Conservation (phyloP, 2,329 filamentous ascomycete species). For the Aureobasidium melanogenum region DNA sequence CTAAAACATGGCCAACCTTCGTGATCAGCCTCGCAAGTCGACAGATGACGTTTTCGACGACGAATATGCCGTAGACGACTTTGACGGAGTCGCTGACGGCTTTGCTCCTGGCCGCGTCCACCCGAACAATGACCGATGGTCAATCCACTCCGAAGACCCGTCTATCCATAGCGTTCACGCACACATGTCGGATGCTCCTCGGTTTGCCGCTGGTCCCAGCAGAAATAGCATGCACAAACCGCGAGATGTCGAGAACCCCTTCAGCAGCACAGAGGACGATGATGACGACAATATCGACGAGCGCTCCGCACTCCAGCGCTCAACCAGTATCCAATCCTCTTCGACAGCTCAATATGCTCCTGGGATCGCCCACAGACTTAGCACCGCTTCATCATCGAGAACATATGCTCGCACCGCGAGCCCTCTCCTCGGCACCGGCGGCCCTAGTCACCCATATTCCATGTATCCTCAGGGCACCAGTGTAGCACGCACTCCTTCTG, state of each 20-base stretch:
- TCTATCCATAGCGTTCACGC: constrained; percentile 25
- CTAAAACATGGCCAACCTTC: constrained; percentile 4
- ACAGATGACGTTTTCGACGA: constrained; percentile 39
- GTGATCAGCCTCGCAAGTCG: background rate
- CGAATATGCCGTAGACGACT: constrained; percentile 35
- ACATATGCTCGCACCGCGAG: constrained; percentile 42
- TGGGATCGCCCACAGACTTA: constrained; percentile 20
- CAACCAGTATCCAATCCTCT: constrained; percentile 25
- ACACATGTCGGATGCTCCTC: constrained; percentile 17
- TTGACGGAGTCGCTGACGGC: constrained; percentile 37
- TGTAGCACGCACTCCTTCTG: constrained; percentile 50
- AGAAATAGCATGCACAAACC: constrained; percentile 27
- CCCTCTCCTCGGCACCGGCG: constrained; percentile 60
- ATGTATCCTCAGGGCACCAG: constrained; percentile 69
- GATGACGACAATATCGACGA: constrained; percentile 18
- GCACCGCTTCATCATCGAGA: constrained; percentile 30
- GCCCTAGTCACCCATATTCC: constrained; percentile 74
- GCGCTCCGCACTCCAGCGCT: constrained; percentile 16
- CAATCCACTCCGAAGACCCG: constrained; percentile 17
- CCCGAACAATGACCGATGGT: constrained; percentile 15
- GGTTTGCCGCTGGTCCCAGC: background rate
- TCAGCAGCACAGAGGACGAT: constrained; percentile 27
- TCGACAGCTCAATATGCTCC: constrained; percentile 25
- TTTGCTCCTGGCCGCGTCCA: constrained; percentile 32
- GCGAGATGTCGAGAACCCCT: constrained; percentile 23